Conservation (phyloP, 2,329 filamentous ascomycete genomes). For the Hymenoscyphus infarciens region DNA sequence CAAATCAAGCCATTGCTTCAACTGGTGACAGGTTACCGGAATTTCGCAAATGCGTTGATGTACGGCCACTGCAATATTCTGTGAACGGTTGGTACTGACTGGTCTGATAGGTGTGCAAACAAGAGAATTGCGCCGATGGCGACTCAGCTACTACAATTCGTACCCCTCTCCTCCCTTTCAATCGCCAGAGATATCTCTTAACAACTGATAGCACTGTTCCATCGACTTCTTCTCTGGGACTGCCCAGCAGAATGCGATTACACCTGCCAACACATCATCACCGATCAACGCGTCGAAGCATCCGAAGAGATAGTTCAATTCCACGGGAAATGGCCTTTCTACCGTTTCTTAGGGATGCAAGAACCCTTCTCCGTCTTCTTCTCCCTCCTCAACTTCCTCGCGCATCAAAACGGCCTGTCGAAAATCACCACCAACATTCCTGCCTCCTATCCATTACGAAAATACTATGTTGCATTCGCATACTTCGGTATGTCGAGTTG, state of each 20-base stretch:
- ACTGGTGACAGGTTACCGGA: constrained; percentile 81
- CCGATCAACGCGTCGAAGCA: constrained; percentile 62
- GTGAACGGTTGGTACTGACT: constrained; percentile 10
- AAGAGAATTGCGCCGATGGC: constrained; percentile 71
- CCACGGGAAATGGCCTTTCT: constrained; percentile 98
- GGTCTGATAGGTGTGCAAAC: constrained; percentile 64
- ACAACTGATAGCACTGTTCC: constrained; percentile 64
- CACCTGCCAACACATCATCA: constrained; percentile 92
- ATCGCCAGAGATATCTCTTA: constrained; percentile 17
- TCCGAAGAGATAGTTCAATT: constrained; percentile 78
- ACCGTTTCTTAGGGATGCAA: constrained; percentile 85
- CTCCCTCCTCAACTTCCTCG: constrained; percentile 84
- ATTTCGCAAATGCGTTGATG: constrained; percentile 82
- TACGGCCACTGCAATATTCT: constrained; percentile 37
- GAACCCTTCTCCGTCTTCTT: constrained; percentile 93
- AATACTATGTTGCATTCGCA: constrained; percentile 77
- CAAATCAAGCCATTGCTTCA: constrained; percentile 60
- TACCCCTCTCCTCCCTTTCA: constrained; percentile 15
- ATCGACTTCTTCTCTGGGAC: constrained; percentile 84
- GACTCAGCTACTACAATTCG: constrained; percentile 46
- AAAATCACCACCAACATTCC: constrained; percentile 70
- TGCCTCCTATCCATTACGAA: constrained; percentile 66
- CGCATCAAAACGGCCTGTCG: constrained; percentile 73
- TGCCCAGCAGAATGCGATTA: constrained; percentile 97
- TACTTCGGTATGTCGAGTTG: constrained; percentile 80